Evolutionary conservation across 352 stramenopile species (phyloP), one percentile per base, ranked within the genome.

Genomic region (Phytophthora multivora): DNA sequence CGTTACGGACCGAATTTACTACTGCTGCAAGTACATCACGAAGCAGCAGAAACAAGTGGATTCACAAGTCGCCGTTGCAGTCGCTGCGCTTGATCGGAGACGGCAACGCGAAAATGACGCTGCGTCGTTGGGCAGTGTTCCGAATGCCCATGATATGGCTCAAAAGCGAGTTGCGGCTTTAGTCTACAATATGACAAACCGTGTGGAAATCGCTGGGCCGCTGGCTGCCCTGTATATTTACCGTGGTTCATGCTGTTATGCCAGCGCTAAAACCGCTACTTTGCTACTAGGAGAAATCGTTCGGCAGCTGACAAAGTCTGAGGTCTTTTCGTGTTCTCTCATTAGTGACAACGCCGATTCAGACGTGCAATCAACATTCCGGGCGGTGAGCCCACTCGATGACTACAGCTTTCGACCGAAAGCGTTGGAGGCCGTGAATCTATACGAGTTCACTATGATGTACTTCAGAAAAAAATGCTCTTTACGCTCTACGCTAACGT

Each of bases 1-100:
- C 18, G 21, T 25, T 2, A 26, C 33, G 0, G 43, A 54, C 15
- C 19, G 53, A 1, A 62, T 54, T 16, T 26, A 43, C 11, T 62
- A 53, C 10, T 61, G 53, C 28, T 46, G 36, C 13, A 61, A 61
- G 6, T 61, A 59, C 18, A n/a, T 61, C 3, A 61, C 42, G 2
- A 52, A 61, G 18, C 52, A 45, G 8, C 52, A 61, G 13, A 51
- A 52, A 13, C 41, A 15, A 28, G 3, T 61, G 11, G 52, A 61
- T 33, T 53, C 52, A 2, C n/a, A 38, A 30, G 42, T 48, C 19
- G 19, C 28, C 21, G 26, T 52, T 13, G 52, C 52, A 3, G 16
- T 52, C 16, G 52, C 41, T 2, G 41, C 42, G 10, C 13, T 61
- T 11, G 33, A 49, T 5, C 41, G 52, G 12, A 31, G 42, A n/a